Conservation (phyloP, 148 eudicot species). For the Arctostaphylos glauca region DNA sequence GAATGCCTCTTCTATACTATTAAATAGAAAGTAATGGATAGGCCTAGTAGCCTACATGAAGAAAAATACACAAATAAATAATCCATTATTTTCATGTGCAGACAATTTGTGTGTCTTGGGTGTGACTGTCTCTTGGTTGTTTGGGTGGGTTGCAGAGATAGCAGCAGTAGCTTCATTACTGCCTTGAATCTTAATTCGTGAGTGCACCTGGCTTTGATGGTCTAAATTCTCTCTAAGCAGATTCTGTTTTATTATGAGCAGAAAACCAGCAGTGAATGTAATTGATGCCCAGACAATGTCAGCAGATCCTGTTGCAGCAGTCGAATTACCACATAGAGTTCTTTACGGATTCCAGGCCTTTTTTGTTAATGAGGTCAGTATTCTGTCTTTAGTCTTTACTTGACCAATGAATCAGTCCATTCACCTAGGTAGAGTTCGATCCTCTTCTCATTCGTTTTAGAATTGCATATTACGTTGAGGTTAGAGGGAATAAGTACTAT, state of each 20-base stretch:
- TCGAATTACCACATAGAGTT: constrained; percentile 77
- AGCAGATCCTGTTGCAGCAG: constrained; percentile 83
- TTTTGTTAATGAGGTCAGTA: constrained; percentile 83
- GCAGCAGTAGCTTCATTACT: no score
- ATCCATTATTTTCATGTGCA: no score
- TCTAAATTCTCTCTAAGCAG: neutral
- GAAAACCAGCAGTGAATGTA: constrained; percentile 73
- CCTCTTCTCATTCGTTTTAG: neutral
- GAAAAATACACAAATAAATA: neutral
- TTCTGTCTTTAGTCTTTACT: neutral
- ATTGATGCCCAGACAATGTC: constrained; percentile 94
- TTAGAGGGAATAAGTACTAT: neutral
- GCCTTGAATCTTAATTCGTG: neutral
- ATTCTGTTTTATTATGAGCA: constrained; percentile 27
- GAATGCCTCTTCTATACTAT: neutral
- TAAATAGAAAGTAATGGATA: neutral
- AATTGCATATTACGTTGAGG: neutral
- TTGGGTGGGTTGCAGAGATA: neutral
- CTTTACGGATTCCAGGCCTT: constrained; percentile 95
- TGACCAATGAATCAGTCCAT: neutral
- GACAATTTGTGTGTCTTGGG: neutral
- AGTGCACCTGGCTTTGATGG: constrained; percentile 2
- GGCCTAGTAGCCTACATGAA: neutral
- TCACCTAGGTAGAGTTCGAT: neutral
- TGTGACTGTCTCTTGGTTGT: neutral